Evolutionary conservation across 768 basidiomycete genomes (phyloP).

Genomic region (Leccinum arenicola): DNA sequence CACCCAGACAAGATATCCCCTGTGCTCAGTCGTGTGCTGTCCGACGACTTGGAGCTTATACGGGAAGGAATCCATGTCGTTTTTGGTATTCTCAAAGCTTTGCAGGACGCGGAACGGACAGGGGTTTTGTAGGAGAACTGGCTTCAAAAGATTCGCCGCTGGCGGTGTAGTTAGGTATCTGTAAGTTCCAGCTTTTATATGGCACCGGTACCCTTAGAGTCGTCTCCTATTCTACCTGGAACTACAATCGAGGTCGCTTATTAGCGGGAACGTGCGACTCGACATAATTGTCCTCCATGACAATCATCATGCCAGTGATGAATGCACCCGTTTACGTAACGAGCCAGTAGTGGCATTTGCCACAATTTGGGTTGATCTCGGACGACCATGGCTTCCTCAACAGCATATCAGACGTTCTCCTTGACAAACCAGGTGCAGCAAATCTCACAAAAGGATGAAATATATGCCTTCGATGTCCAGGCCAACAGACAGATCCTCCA

Average conservation of each 20-base stretch:
- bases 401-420: slow-evolving; percentile 71
- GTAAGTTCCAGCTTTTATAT: not conserved
- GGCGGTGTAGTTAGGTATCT: slow-evolving; percentile 2
- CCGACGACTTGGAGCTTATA: slow-evolving; percentile 45
- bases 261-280: too few relatives aligned
- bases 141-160: slow-evolving; percentile 2
- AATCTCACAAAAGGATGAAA: slow-evolving; percentile 72
- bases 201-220: not conserved
- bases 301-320: too few relatives aligned
- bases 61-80: slow-evolving; percentile 47
- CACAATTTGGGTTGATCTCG: not conserved
- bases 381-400: slow-evolving; percentile 41
- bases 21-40: slow-evolving; percentile 41
- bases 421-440: slow-evolving; percentile 69
- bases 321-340: not conserved
- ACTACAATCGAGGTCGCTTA: too few relatives aligned
- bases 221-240: not conserved
- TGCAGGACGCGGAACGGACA: slow-evolving; percentile 34
- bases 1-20: slow-evolving; percentile 62
- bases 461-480: slow-evolving; percentile 71
- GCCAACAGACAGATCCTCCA: slow-evolving; percentile 64
- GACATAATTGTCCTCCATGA: too few relatives aligned
- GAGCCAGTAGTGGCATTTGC: not conserved
- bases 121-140: not conserved
- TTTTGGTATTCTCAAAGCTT: slow-evolving; percentile 32